These are phyloP conservation scores for Luvunga scandens DNA, from an alignment of 345 rosid genomes.

Conservation along the genomic window DNA sequence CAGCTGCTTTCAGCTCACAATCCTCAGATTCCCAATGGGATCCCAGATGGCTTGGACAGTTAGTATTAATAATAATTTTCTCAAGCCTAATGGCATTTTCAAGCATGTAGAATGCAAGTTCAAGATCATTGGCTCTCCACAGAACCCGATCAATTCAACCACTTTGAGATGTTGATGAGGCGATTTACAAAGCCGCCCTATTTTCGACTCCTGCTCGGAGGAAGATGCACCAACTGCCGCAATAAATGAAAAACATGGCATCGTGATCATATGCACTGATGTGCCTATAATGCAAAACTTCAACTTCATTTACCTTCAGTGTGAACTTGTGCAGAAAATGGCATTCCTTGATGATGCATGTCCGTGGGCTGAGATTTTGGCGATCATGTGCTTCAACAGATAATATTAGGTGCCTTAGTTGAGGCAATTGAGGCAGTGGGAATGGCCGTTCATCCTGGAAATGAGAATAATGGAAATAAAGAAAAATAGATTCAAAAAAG, in stretches of 20 bases:
- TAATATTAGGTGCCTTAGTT: not conserved
- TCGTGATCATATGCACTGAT: not conserved
- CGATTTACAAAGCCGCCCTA: not conserved
- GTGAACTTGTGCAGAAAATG: not conserved
- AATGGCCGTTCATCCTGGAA: not conserved
- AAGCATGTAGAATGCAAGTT: not conserved
- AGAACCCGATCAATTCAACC: not conserved
- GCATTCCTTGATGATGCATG: not conserved
- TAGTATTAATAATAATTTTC: not conserved
- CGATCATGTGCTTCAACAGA: not conserved
- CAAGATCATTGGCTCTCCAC: not conserved
- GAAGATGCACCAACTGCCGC: not conserved
- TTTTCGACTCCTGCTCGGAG: not conserved
- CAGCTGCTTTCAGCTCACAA: not conserved
- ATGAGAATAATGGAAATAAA: too few relatives aligned
- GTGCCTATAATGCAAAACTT: too few relatives aligned
- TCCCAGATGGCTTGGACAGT: not conserved
- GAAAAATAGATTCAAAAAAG: too few relatives aligned
- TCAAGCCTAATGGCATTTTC: slow-evolving; percentile 1
- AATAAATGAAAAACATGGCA: not conserved
- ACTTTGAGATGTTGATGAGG: not conserved
- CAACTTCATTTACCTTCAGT: not conserved
- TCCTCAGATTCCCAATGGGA: not conserved
- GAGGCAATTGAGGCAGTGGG: not conserved
- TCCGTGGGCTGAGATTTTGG: not conserved